These are phyloP conservation scores for Microsporum ferrugineum DNA, from an alignment of 2,329 filamentous ascomycete species.

Conservation along the genomic window DNA sequence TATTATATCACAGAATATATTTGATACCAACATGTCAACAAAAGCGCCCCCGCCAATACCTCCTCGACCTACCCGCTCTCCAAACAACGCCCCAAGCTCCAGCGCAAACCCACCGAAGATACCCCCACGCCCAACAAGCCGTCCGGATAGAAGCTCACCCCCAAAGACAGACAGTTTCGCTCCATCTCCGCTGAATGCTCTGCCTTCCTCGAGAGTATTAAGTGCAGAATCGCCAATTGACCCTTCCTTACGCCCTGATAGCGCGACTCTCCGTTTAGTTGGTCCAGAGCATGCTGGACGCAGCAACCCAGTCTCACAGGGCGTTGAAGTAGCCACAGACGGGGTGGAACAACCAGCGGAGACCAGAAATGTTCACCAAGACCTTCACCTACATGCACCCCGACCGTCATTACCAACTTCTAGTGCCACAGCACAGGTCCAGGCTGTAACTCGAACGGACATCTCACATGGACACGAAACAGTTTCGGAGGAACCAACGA, in stretches of 20 bases:
- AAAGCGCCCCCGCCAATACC: slow-evolving; percentile 19
- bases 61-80: slow-evolving; percentile 30
- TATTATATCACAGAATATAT: not conserved
- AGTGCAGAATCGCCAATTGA: not conserved
- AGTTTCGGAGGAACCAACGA: slow-evolving; percentile 54
- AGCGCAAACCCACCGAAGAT: slow-evolving; percentile 11
- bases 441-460: slow-evolving; percentile 78
- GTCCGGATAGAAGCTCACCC: slow-evolving; percentile 7
- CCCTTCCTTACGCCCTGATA: slow-evolving; percentile 49
- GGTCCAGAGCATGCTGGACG: slow-evolving; percentile 89
- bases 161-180: slow-evolving; percentile 11
- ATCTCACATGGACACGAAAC: slow-evolving; percentile 66
- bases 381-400: slow-evolving; percentile 78
- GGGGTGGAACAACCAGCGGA: slow-evolving; percentile 51
- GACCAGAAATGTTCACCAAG: slow-evolving; percentile 64
- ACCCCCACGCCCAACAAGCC: slow-evolving; percentile 11
- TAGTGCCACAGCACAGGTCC: slow-evolving; percentile 73
- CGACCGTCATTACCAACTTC: slow-evolving; percentile 72
- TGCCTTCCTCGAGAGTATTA: not conserved
- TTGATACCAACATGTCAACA: slow-evolving; percentile 12
- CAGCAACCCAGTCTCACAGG: slow-evolving; percentile 46
- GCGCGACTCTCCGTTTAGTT: slow-evolving; percentile 70
- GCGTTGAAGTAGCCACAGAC: slow-evolving; percentile 32
- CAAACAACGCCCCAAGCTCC: slow-evolving; percentile 20
- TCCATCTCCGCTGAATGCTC: slow-evolving; percentile 13